Conservation (phyloP, 345 rosid species). For the Eucalyptus sideroxylon region DNA sequence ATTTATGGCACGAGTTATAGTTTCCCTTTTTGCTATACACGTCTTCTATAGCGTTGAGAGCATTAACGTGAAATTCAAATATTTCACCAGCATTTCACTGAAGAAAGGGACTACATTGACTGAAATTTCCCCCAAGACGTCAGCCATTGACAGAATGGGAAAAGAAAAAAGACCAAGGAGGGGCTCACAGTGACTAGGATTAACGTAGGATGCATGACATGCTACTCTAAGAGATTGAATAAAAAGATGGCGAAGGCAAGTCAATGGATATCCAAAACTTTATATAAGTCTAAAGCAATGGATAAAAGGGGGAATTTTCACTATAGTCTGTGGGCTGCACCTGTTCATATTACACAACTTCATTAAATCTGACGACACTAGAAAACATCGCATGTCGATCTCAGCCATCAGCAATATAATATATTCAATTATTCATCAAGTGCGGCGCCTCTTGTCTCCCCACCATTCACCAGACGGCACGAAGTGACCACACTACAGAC, state of each 20-base stretch:
- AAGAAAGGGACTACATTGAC: background rate
- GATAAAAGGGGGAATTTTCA: background rate
- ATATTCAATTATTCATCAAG: background rate
- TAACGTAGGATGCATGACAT: background rate
- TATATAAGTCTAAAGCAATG: background rate
- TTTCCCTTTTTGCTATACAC: background rate
- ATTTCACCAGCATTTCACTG: background rate
- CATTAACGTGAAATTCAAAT: background rate
- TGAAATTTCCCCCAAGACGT: background rate
- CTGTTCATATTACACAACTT: background rate
- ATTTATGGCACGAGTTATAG: background rate
- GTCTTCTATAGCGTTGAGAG: background rate
- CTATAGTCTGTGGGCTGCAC: background rate
- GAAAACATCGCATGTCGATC: background rate
- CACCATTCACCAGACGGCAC: background rate
- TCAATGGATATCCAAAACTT: background rate
- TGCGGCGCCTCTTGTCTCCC: background rate
- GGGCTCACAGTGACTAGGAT: background rate
- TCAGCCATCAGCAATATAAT: background rate
- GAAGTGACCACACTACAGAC: background rate
- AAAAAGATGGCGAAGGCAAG: background rate
- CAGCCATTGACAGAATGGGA: background rate
- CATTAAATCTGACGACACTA: background rate
- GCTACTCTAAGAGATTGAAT: background rate
- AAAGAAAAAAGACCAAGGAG: background rate